Evolutionary conservation across 2,329 filamentous ascomycete genomes (phyloP).

Genomic region (Trichoderma pleuroti): DNA sequence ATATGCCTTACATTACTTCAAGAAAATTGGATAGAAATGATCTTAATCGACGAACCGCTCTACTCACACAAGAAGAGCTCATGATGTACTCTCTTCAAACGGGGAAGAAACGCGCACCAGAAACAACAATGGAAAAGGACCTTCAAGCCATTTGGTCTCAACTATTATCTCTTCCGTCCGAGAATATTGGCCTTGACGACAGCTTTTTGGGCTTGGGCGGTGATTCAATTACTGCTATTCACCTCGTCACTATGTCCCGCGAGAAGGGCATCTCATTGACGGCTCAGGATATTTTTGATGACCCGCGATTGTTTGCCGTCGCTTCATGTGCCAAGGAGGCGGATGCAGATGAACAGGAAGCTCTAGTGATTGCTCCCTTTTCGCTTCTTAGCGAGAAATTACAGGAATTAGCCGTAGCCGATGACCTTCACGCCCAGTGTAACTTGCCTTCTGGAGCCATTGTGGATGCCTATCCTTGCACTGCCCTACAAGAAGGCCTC

Average conservation of each 20-base stretch:
- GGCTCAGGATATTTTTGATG: conserved; percentile 17
- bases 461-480: conserved; percentile 38
- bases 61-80: not conserved
- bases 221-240: conserved; percentile 33
- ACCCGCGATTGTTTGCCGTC: conserved; percentile 10
- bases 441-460: conserved; percentile 12
- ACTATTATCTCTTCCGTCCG: conserved; percentile 11
- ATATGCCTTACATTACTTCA: conserved; percentile 24
- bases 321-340: not conserved
- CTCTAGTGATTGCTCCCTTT: not conserved
- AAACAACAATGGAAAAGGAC: not conserved
- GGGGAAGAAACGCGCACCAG: conserved; percentile 3
- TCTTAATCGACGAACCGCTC: not conserved
- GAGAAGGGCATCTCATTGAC: conserved; percentile 17
- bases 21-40: conserved; percentile 23
- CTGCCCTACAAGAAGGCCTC: conserved; percentile 39
- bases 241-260: conserved; percentile 9
- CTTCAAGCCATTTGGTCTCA: conserved; percentile 22
- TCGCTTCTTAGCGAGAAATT: not conserved
- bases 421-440: not conserved
- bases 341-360: not conserved
- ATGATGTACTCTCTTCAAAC: conserved; percentile 6
- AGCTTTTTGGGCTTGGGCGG: conserved; percentile 28
- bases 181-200: conserved; percentile 20
- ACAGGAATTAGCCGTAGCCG: not conserved